Conservation (phyloP, 768 basidiomycete species). For the Suillus subaureus region DNA sequence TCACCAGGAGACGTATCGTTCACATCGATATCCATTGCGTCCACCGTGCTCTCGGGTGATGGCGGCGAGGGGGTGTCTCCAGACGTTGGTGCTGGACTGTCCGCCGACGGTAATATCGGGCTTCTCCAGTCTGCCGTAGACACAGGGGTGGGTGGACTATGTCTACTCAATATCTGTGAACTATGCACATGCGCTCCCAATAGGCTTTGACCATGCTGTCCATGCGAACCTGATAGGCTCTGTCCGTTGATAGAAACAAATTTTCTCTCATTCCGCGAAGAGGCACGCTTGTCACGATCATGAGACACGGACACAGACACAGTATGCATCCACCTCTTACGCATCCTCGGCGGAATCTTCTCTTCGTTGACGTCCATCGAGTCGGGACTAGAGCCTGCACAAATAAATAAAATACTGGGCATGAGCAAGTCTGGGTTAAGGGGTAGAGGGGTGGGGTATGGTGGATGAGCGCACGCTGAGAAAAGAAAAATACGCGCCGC, state of each 20-base stretch:
- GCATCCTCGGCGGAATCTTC: conserved; percentile 64
- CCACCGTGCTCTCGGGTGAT: conserved; percentile 7
- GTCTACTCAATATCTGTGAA: neutral
- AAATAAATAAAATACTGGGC: neutral
- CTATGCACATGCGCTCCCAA: neutral
- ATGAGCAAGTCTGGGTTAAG: neutral
- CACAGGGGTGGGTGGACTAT: conserved; percentile 14
- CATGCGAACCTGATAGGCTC: neutral
- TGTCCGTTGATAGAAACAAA: neutral
- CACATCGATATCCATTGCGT: conserved; percentile 22
- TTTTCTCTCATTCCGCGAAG: neutral
- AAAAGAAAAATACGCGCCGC: conserved; percentile 1
- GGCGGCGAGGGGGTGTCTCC: conserved; percentile 5
- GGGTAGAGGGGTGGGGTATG: no score
- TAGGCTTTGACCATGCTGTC: neutral
- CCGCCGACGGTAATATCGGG: conserved; percentile 17
- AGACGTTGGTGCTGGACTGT: conserved; percentile 6
- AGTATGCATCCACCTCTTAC: conserved; percentile 45
- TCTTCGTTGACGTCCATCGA: conserved; percentile 30
- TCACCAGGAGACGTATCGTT: conserved; percentile 27
- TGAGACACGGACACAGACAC: neutral
- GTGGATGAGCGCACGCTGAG: neutral
- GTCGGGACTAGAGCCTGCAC: conserved; percentile 9
- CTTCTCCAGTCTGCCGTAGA: conserved; percentile 28
- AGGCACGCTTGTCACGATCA: neutral